Evolutionary conservation across 2,329 filamentous ascomycete genomes (phyloP), one percentile per base, ranked within the genome.

Genomic region (Aspergillus nomiae): DNA sequence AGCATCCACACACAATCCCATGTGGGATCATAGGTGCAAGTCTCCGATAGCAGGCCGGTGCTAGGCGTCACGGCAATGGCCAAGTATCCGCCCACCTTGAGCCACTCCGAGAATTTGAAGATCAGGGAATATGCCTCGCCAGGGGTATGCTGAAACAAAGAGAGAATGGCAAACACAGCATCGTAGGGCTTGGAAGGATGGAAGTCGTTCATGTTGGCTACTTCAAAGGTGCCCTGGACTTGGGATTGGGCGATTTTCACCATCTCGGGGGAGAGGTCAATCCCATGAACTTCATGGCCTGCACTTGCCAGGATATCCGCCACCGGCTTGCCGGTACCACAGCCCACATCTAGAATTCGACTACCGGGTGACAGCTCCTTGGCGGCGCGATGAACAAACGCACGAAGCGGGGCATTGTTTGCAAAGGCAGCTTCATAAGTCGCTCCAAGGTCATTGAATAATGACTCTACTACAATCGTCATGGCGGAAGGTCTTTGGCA

Each of bases 281-380:
- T 69, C 43, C 64, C 67, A 16, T 63, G n/a, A 12, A 66, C 62
- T 4, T 58, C 32, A 48, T 68, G 67, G 14, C 65, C 67, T 10
- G 65, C 63, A 1, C 24, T 24, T 11, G 64, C 63, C 2, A 70
- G 46, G 36, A 59, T 62, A 2, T 65, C 30, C 3, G 65, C 60
- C 6, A 64, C 63, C 5, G 68, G 68, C 38, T 66, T 65, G 1
- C 68, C 68, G 1, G 68, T 70, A 12, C 68, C 68, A 48, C 68
- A 68, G 4, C 68, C 68, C 7, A 70, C 65, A 38, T 70, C 67
- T 11, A 70, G 62, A 9, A 70, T 56, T 9, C n/a, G 30, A 38
- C 59, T 61, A 8, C 55, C 24, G 2, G 64, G 45, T 6, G 50
- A 26, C 9, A 68, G 54, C 28, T 24, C 38, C 8, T 48, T 30